Percentiles rank a stretch among this genome's conserved stretches.
These are phyloP conservation scores for Yamadazyma spencermartinsiae DNA, from an alignment of 1,139 yeast species.

Conservation along the genomic window DNA sequence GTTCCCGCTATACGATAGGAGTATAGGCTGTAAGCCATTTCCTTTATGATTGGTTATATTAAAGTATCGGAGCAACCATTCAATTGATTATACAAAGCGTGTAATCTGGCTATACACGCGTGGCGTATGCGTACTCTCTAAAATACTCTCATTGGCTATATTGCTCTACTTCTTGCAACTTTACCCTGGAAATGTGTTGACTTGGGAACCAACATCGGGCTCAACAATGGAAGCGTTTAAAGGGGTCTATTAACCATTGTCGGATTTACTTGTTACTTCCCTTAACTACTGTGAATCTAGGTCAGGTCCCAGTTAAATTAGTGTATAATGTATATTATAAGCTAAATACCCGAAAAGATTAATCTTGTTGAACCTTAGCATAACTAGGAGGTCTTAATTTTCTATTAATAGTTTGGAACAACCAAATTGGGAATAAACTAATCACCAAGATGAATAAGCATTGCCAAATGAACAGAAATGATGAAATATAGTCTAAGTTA, in stretches of 20 bases:
- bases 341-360: constrained; percentile 4
- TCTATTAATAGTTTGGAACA: constrained; percentile 71
- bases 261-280: background rate
- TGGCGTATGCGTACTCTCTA: no score
- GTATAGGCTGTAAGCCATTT: background rate
- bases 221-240: background rate
- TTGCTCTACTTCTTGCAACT: background rate
- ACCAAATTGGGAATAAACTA: constrained; percentile 89
- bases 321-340: background rate
- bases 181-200: background rate
- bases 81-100: no score
- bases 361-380: constrained; percentile 89
- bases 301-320: no score
- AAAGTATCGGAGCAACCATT: background rate
- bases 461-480: constrained; percentile 70
- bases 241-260: background rate
- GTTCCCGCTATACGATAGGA: background rate
- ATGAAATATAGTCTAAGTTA: constrained; percentile 62
- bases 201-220: constrained; percentile 2
- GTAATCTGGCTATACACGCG: no score
- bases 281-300: background rate
- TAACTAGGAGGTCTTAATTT: constrained; percentile 89
- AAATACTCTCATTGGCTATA: constrained; percentile 2
- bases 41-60: background rate
- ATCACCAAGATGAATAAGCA: constrained; percentile 60